phyloP scores from a whole-genome alignment of 129 eudicot species.

The Lactuca saligna region DNA sequence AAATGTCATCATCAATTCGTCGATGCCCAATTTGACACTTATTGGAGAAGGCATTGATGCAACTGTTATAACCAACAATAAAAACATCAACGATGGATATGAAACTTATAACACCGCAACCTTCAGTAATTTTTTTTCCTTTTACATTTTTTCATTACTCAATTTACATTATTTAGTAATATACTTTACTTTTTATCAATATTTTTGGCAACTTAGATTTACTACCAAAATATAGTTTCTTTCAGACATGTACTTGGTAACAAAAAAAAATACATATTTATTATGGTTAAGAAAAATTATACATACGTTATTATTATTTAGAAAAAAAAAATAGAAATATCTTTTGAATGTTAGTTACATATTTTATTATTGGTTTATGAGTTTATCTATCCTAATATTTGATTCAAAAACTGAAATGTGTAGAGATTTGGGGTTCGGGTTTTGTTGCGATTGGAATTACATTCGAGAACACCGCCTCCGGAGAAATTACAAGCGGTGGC shows the following conservation, averaged over 20 bases:
- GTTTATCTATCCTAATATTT: background rate
- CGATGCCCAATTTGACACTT: conserved; percentile 44
- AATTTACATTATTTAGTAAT: background rate
- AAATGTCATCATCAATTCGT: conserved; percentile 33
- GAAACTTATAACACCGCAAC: conserved; percentile 55
- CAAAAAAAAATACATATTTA: too few relatives aligned
- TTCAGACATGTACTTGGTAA: too few relatives aligned
- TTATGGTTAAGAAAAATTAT: too few relatives aligned
- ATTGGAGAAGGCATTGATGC: conserved; percentile 65
- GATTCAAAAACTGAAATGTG: background rate
- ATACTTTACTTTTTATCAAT: background rate
- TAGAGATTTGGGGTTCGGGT: conserved; percentile 40
- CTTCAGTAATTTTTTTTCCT: conserved; percentile 38
- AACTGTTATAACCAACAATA: conserved; percentile 53
- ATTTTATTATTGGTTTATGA: too few relatives aligned
- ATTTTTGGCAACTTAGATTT: too few relatives aligned
- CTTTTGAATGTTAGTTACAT: too few relatives aligned
- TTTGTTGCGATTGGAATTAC: conserved; percentile 43
- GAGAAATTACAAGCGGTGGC: conserved; percentile 38
- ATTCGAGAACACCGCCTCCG: conserved; percentile 48
- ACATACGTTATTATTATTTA: too few relatives aligned
- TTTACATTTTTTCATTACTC: background rate
- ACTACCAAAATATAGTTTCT: too few relatives aligned
- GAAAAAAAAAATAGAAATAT: too few relatives aligned
- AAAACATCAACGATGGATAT: conserved; percentile 36